Percentiles rank a stretch among this genome's conserved stretches.
These are phyloP conservation scores for Wickerhamiella musiphila DNA, from an alignment of 805 yeast genomes.

Conservation along the genomic window DNA sequence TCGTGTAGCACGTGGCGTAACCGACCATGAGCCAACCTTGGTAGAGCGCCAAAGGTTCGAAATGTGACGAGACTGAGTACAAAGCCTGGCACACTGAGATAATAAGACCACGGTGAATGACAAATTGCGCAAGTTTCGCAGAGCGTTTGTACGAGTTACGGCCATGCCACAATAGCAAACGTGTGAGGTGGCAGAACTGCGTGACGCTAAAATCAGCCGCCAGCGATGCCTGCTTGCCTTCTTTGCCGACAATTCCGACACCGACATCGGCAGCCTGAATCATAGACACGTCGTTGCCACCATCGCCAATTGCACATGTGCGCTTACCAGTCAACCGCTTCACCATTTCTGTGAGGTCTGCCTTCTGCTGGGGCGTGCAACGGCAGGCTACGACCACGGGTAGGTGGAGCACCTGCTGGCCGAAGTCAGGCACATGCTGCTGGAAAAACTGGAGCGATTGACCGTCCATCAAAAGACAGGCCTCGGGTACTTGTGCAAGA, in stretches of 20 bases:
- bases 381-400: slow-evolving; percentile 98
- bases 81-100: slow-evolving; percentile 93
- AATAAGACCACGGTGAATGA: slow-evolving; percentile 87
- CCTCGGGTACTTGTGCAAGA: slow-evolving; percentile 41
- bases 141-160: slow-evolving; percentile 91
- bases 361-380: slow-evolving; percentile 97
- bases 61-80: slow-evolving; percentile 66
- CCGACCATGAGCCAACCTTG: slow-evolving; percentile 99
- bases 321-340: slow-evolving; percentile 67
- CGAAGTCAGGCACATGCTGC: slow-evolving; percentile 47
- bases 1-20: slow-evolving; percentile 89
- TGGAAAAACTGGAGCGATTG: slow-evolving; percentile 64
- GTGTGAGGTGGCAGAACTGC: slow-evolving; percentile 78
- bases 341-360: slow-evolving; percentile 76
- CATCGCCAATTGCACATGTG: slow-evolving; percentile 97
- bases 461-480: slow-evolving; percentile 82
- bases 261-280: slow-evolving; percentile 98
- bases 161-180: slow-evolving; percentile 90
- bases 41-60: slow-evolving; percentile 86
- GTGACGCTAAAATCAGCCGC: slow-evolving; percentile 94
- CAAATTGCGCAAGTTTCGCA: slow-evolving; percentile 88
- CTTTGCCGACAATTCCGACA: slow-evolving; percentile 97
- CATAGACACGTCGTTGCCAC: slow-evolving; percentile 98
- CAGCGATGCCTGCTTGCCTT: slow-evolving; percentile 90
- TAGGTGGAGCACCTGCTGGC: slow-evolving; percentile 52